A percentile compares a stretch with the other conserved stretches of the same genome.
Conservation (phyloP, 164 flowering plant species). For the Litsea cubeba region DNA sequence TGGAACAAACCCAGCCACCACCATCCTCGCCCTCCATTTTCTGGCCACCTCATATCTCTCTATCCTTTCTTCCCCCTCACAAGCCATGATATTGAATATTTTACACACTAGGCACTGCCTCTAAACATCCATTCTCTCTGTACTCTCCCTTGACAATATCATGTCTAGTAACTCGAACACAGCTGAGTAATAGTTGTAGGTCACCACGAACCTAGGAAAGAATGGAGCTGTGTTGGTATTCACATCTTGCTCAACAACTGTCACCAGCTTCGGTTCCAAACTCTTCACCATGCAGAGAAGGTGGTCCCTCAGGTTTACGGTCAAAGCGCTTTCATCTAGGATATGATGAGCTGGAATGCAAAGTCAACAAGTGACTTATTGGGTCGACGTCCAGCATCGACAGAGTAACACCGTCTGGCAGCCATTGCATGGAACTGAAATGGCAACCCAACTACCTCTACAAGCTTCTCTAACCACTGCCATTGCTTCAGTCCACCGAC, state of each 20-base stretch:
- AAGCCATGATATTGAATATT: slow-evolving; percentile 85
- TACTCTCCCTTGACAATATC: slow-evolving; percentile 73
- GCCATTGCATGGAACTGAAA: slow-evolving; percentile 73
- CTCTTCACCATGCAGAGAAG: slow-evolving; percentile 88
- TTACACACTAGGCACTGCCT: slow-evolving; percentile 88
- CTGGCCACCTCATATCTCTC: slow-evolving; percentile 95
- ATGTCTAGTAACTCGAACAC: slow-evolving; percentile 87
- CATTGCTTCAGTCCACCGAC: slow-evolving; percentile 71
- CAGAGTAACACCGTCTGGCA: slow-evolving; percentile 57
- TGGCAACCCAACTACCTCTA: slow-evolving; percentile 48
- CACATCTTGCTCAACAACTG: slow-evolving; percentile 91
- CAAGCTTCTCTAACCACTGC: slow-evolving; percentile 62
- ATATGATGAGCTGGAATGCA: slow-evolving; percentile 97
- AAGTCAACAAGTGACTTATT: slow-evolving; percentile 83
- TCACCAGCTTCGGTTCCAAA: slow-evolving; percentile 79
- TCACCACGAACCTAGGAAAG: slow-evolving; percentile 73
- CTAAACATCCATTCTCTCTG: slow-evolving; percentile 86
- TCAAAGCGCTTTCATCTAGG: slow-evolving; percentile 98
- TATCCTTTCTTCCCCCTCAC: slow-evolving; percentile 93
- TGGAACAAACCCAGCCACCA: slow-evolving; percentile 80
- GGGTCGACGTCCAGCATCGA: slow-evolving; percentile 49
- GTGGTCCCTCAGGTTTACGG: slow-evolving; percentile 72
- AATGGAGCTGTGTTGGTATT: slow-evolving; percentile 94
- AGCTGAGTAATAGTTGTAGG: slow-evolving; percentile 81
- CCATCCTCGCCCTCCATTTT: slow-evolving; percentile 93